phyloP scores from a whole-genome alignment of 345 rosid species.

The Pseudoturritis turrita region DNA sequence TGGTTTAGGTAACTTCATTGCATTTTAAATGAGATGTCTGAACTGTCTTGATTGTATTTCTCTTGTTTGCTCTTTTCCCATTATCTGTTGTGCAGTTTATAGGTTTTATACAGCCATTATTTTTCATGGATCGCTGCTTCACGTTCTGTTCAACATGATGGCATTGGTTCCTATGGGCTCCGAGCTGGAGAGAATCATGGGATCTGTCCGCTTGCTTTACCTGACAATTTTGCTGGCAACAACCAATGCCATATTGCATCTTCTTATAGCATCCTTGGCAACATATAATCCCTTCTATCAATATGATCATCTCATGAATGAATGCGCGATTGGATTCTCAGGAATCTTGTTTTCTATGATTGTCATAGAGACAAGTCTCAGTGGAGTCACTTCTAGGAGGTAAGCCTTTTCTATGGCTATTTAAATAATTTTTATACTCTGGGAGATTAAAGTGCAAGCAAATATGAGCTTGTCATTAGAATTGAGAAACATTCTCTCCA shows the following conservation, averaged over 20 bases:
- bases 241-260: conserved; percentile 77
- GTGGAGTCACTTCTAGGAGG: conserved; percentile 92
- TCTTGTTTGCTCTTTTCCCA: not conserved
- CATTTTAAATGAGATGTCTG: not conserved
- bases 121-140: conserved; percentile 90
- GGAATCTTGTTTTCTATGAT: conserved; percentile 90
- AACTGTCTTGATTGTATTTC: not conserved
- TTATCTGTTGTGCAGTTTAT: conserved; percentile 57
- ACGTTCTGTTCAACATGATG: conserved; percentile 92
- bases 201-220: conserved; percentile 80
- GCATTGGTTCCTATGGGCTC: conserved; percentile 96
- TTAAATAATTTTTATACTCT: not conserved
- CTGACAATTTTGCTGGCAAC: conserved; percentile 70
- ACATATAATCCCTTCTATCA: conserved; percentile 57
- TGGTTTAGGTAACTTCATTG: not conserved
- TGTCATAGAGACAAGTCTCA: conserved; percentile 89
- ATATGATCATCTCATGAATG: conserved; percentile 47
- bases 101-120: conserved; percentile 71
- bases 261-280: conserved; percentile 60
- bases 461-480: not conserved
- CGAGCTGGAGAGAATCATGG: conserved; percentile 96
- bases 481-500: not conserved
- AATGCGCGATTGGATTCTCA: conserved; percentile 91
- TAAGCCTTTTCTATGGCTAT: conserved; percentile 28
- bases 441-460: not conserved